Conservation (phyloP, 2,329 filamentous ascomycete genomes). For the Chrysosporium queenslandicum region DNA sequence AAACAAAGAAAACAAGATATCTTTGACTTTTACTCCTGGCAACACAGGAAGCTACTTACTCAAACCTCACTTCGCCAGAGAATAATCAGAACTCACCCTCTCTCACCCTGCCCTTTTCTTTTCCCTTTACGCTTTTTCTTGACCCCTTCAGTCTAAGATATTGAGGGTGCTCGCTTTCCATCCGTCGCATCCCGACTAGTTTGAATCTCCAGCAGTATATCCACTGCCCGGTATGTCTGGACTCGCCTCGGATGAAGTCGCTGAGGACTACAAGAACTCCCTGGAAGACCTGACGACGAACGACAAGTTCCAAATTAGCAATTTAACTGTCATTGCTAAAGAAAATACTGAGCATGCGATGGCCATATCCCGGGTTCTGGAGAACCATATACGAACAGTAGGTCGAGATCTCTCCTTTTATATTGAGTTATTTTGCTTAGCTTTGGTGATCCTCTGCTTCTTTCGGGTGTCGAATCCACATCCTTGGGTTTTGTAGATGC, state of each 20-base stretch:
- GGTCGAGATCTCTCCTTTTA: constrained; percentile 34
- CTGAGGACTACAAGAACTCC: constrained; percentile 87
- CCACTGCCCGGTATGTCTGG: constrained; percentile 51
- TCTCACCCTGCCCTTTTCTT: constrained; percentile 12
- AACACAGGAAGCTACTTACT: constrained; percentile 11
- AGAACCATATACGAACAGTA: constrained; percentile 93
- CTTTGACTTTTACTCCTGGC: constrained; percentile 14
- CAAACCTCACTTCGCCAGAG: constrained; percentile 1
- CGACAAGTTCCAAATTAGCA: constrained; percentile 91
- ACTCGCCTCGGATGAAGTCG: constrained; percentile 66
- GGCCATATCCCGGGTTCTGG: constrained; percentile 79
- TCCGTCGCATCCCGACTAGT: constrained; percentile 3
- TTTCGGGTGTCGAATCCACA: not conserved
- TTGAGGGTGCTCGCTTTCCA: not conserved
- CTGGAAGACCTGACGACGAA: constrained; percentile 85
- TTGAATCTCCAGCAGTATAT: constrained; percentile 11
- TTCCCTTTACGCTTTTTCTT: not conserved
- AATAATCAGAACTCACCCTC: constrained; percentile 9
- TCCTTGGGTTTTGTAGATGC: constrained; percentile 8
- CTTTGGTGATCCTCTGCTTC: too few species aligned
- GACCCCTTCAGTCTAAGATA: constrained; percentile 3
- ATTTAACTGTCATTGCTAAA: constrained; percentile 91
- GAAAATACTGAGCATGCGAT: constrained; percentile 95
- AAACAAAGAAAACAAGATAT: constrained; percentile 18
- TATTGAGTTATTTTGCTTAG: constrained; percentile 4